phyloP scores from a whole-genome alignment of 2,329 filamentous ascomycete species.

The Pseudocercospora macadamiae region DNA sequence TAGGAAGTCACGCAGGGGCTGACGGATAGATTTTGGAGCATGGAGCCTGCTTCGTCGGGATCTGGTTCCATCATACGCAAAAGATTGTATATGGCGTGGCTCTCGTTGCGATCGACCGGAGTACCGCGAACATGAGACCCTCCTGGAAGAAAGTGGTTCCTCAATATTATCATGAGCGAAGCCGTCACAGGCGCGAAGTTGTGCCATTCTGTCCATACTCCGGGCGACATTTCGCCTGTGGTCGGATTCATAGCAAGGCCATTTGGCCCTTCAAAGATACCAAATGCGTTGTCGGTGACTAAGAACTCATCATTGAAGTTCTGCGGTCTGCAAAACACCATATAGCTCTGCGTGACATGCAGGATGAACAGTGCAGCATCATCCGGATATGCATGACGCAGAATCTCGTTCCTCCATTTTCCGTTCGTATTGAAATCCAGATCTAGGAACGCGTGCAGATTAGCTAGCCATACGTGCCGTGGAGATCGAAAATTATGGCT shows the following conservation, averaged over 20 bases:
- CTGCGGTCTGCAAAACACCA: neutral
- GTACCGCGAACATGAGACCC: neutral
- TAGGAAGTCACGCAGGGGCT: neutral
- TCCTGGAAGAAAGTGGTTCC: neutral
- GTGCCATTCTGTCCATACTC: neutral
- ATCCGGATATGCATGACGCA: too few species aligned
- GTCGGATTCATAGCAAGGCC: neutral
- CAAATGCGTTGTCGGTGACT: neutral
- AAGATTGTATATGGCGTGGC: neutral
- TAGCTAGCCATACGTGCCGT: neutral
- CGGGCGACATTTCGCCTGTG: neutral
- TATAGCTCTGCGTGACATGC: neutral
- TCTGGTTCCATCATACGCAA: neutral
- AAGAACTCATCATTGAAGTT: neutral
- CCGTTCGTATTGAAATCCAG: neutral
- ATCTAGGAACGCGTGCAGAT: neutral
- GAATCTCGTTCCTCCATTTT: too few species aligned
- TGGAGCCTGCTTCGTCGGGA: neutral
- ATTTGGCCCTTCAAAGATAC: neutral
- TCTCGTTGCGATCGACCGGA: neutral
- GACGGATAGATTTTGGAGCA: neutral
- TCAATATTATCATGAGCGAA: neutral
- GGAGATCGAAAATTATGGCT: neutral
- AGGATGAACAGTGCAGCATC: neutral
- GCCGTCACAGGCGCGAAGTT: neutral